phyloP scores from a whole-genome alignment of 2,329 filamentous ascomycete species.

The Cladobotryum mycophilum region DNA sequence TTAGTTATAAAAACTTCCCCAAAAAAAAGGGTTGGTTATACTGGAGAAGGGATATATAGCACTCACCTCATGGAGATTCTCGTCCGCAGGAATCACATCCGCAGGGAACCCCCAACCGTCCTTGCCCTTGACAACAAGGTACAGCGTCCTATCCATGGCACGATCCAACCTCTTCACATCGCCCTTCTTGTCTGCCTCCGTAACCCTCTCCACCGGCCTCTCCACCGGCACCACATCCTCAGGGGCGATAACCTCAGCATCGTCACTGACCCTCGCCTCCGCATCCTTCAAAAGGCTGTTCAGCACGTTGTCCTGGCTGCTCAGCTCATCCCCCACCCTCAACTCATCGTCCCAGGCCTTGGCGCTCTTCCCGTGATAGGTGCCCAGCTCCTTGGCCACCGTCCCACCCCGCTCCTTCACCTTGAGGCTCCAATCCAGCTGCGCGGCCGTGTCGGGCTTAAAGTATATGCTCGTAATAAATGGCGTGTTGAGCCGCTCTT shows the following conservation, averaged over 20 bases:
- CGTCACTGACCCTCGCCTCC: slow-evolving; percentile 54
- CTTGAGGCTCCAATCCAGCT: slow-evolving; percentile 87
- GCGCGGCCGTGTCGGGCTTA: slow-evolving; percentile 78
- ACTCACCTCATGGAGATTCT: slow-evolving; percentile 80
- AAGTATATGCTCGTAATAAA: slow-evolving; percentile 93
- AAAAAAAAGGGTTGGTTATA: background rate
- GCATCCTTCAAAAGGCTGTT: slow-evolving; percentile 70
- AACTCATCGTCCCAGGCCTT: slow-evolving; percentile 90
- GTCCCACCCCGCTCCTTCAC: slow-evolving; percentile 65
- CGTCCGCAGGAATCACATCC: slow-evolving; percentile 59
- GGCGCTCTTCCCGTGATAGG: slow-evolving; percentile 65
- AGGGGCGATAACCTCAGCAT: slow-evolving; percentile 52
- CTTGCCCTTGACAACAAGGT: slow-evolving; percentile 72
- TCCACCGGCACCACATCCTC: slow-evolving; percentile 62
- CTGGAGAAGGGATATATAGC: slow-evolving; percentile 13
- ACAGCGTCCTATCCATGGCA: slow-evolving; percentile 73
- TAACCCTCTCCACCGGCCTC: slow-evolving; percentile 61
- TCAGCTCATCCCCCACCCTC: slow-evolving; percentile 63
- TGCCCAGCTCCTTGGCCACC: slow-evolving; percentile 76
- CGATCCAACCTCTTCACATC: slow-evolving; percentile 75
- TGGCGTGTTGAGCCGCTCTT: slow-evolving; percentile 81
- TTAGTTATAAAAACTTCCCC: background rate
- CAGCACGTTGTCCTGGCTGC: slow-evolving; percentile 56
- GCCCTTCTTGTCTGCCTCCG: slow-evolving; percentile 70
- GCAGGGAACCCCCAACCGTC: slow-evolving; percentile 81